Evolutionary conservation across 2,329 filamentous ascomycete genomes (phyloP).

Genomic region (Achaetomium macrosporum): DNA sequence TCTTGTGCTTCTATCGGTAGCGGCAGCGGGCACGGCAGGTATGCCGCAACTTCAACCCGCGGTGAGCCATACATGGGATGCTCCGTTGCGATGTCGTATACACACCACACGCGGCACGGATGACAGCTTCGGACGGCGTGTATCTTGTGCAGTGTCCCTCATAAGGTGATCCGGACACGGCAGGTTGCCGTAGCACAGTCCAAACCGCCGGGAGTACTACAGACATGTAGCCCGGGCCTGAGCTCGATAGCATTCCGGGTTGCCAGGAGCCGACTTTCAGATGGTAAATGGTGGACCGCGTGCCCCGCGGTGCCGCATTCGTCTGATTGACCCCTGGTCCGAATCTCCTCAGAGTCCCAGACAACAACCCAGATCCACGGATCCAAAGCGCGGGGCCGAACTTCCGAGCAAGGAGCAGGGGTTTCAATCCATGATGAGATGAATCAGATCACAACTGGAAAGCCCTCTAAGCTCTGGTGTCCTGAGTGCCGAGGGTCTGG

Average conservation of each 20-base stretch:
- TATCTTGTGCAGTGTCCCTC: neutral
- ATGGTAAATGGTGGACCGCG: neutral
- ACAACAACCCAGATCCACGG: neutral
- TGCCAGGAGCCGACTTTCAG: neutral
- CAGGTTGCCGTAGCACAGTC: neutral
- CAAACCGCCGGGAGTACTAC: neutral
- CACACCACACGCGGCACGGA: neutral
- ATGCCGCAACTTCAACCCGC: neutral
- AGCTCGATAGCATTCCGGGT: neutral
- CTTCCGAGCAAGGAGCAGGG: no score
- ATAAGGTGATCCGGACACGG: neutral
- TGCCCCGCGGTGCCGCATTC: neutral
- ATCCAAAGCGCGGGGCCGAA: neutral
- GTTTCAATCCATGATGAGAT: neutral
- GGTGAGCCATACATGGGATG: neutral
- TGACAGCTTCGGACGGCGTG: neutral
- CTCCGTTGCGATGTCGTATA: neutral
- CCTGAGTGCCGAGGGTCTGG: neutral
- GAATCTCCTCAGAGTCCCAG: no score
- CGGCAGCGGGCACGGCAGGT: no score
- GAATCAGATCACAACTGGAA: neutral
- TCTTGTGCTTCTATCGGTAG: no score
- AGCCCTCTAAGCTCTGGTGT: neutral
- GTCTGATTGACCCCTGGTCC: constrained; percentile 8
- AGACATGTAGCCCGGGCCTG: neutral